These are phyloP conservation scores for Mimosa pudica DNA, from an alignment of 306 rosid genomes.

Conservation along the genomic window DNA sequence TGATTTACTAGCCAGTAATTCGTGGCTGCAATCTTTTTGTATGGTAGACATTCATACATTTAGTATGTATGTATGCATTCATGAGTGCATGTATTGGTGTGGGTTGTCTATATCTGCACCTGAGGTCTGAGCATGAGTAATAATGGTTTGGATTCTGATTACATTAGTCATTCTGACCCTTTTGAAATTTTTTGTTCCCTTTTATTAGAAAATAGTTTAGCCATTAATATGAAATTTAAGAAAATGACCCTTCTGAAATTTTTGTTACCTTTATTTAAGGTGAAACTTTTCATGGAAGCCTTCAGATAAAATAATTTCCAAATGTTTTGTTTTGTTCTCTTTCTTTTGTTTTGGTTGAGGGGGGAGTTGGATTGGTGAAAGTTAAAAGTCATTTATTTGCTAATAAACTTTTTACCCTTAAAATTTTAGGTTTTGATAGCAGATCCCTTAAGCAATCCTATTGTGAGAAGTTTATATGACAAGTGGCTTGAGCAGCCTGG, in stretches of 20 bases:
- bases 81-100: background rate
- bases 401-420: constrained; percentile 14
- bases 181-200: background rate
- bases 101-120: constrained; percentile 4
- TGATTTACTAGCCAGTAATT: constrained; percentile 8
- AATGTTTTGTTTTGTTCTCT: too few species aligned
- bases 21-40: background rate
- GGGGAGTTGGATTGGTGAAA: background rate
- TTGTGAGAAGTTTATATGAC: constrained; percentile 61
- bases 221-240: background rate
- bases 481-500: constrained; percentile 90
- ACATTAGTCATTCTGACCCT: background rate
- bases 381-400: constrained; percentile 20
- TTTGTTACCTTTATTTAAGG: background rate
- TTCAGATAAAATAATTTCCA: background rate
- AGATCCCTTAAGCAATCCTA: constrained; percentile 69
- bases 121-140: background rate
- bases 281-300: background rate
- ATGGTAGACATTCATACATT: constrained; percentile 8
- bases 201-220: too few species aligned
- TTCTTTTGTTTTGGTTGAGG: background rate
- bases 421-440: constrained; percentile 53
- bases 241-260: background rate
- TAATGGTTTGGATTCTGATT: constrained; percentile 7
- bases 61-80: background rate